Conservation (phyloP, 2,329 filamentous ascomycete species). For the Phoma herbarum region DNA sequence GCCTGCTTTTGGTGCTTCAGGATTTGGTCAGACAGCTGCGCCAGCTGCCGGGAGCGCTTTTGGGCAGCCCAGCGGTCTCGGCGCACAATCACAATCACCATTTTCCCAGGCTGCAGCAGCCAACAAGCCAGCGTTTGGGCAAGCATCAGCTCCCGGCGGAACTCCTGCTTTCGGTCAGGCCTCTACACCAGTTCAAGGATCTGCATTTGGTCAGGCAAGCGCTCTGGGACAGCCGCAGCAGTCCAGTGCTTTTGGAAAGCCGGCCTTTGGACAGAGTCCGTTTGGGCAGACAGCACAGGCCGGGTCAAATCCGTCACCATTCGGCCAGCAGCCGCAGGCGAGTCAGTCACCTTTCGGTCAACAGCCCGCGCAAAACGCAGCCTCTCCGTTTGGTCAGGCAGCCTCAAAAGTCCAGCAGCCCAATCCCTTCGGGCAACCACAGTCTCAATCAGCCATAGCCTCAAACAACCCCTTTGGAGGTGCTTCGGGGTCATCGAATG, state of each 20-base stretch:
- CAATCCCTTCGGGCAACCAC: slow-evolving; percentile 34
- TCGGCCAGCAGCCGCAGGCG: slow-evolving; percentile 46
- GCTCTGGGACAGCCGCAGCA: slow-evolving; percentile 33
- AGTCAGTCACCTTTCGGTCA: slow-evolving; percentile 43
- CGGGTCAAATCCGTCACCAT: slow-evolving; percentile 39
- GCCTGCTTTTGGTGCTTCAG: slow-evolving; percentile 31
- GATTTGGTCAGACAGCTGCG: slow-evolving; percentile 55
- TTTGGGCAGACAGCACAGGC: slow-evolving; percentile 58
- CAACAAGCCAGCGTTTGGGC: slow-evolving; percentile 49
- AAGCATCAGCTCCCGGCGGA: slow-evolving; percentile 41
- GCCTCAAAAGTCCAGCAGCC: slow-evolving; percentile 24
- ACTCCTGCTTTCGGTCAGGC: slow-evolving; percentile 48
- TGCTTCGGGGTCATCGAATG: slow-evolving; percentile 25
- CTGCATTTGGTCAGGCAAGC: slow-evolving; percentile 46
- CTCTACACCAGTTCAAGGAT: slow-evolving; percentile 39
- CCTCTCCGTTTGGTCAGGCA: slow-evolving; percentile 35
- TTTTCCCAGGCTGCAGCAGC: slow-evolving; percentile 52
- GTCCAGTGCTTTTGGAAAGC: slow-evolving; percentile 53
- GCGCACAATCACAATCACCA: slow-evolving; percentile 27
- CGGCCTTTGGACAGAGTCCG: slow-evolving; percentile 47
- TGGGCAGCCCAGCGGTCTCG: slow-evolving; percentile 25
- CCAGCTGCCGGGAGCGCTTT: slow-evolving; percentile 34
- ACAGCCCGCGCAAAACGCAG: slow-evolving; percentile 26
- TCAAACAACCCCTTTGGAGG: slow-evolving; percentile 32
- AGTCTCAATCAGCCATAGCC: slow-evolving; percentile 24